Percentiles rank a stretch among this genome's conserved stretches.
phyloP scores from a whole-genome alignment of 2,329 filamentous ascomycete species.

The Aspergillus sp. region DNA sequence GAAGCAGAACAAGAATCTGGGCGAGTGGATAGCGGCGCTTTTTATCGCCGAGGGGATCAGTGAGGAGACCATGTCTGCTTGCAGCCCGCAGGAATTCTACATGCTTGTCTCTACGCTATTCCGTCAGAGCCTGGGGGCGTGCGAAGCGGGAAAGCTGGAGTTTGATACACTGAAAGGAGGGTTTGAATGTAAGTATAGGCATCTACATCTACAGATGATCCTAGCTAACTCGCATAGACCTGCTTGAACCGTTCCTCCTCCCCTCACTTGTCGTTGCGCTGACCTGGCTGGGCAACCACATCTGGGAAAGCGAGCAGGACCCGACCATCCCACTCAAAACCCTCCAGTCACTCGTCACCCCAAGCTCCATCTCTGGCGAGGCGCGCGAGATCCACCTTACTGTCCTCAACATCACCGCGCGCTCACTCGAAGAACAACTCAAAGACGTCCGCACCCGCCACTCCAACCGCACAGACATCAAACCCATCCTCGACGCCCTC shows the following conservation, averaged over 20 bases:
- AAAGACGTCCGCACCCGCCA: constrained; percentile 51
- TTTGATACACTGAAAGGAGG: constrained; percentile 62
- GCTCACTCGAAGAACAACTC: constrained; percentile 52
- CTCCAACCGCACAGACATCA: constrained; percentile 53
- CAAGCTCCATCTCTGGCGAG: constrained; percentile 58
- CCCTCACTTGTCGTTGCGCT: constrained; percentile 61
- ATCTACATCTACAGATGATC: background rate
- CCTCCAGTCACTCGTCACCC: constrained; percentile 57
- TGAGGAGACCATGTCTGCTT: constrained; percentile 64
- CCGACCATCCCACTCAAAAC: constrained; percentile 55
- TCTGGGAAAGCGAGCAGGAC: constrained; percentile 51
- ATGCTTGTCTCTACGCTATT: constrained; percentile 62
- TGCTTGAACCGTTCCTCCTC: constrained; percentile 63
- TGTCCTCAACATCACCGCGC: constrained; percentile 57
- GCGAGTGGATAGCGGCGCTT: constrained; percentile 61
- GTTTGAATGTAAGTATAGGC: constrained; percentile 55
- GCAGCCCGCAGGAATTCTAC: constrained; percentile 65
- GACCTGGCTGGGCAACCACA: constrained; percentile 59
- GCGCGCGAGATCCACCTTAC: constrained; percentile 61
- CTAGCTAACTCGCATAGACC: constrained; percentile 40
- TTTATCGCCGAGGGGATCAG: constrained; percentile 64
- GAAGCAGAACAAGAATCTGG: constrained; percentile 58
- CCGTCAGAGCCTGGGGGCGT: constrained; percentile 60
- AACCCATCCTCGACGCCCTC: constrained; percentile 53
- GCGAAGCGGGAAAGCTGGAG: constrained; percentile 54